Conservation (phyloP, 805 yeast species). For the Starmerella davenportii region DNA sequence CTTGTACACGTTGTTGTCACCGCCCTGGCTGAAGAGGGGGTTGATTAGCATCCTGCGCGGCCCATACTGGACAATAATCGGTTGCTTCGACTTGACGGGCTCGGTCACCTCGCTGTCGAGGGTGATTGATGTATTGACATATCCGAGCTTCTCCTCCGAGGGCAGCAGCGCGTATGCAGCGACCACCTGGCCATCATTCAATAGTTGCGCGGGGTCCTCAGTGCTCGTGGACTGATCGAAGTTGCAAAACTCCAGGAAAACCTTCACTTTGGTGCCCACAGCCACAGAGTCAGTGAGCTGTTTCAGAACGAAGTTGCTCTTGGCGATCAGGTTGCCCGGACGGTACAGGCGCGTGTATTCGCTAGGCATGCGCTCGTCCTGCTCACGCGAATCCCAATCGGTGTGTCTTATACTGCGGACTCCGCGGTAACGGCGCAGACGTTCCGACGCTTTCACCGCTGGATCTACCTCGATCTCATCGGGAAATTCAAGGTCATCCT, state of each 20-base stretch:
- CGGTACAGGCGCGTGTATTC: conserved; percentile 63
- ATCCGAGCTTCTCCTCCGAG: conserved; percentile 75
- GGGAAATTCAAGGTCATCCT: conserved; percentile 82
- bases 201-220: conserved; percentile 5
- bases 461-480: conserved; percentile 86
- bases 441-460: conserved; percentile 51
- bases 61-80: conserved; percentile 78
- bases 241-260: conserved; percentile 28
- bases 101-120: conserved; percentile 80
- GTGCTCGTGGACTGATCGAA: not conserved
- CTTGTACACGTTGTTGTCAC: conserved; percentile 70
- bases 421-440: conserved; percentile 68
- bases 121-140: conserved; percentile 62
- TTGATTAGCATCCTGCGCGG: conserved; percentile 68
- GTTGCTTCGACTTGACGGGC: conserved; percentile 70
- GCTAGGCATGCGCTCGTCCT: conserved; percentile 54
- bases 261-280: conserved; percentile 47
- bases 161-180: conserved; percentile 56
- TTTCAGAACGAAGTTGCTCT: conserved; percentile 50
- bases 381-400: conserved; percentile 75
- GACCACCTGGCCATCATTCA: conserved; percentile 23
- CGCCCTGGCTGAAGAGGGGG: conserved; percentile 68
- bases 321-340: conserved; percentile 57
- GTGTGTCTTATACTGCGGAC: conserved; percentile 63
- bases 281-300: conserved; percentile 27